Conservation (phyloP, 225 moss, liverwort and hornwort species). For the Anthoceros angustus region DNA sequence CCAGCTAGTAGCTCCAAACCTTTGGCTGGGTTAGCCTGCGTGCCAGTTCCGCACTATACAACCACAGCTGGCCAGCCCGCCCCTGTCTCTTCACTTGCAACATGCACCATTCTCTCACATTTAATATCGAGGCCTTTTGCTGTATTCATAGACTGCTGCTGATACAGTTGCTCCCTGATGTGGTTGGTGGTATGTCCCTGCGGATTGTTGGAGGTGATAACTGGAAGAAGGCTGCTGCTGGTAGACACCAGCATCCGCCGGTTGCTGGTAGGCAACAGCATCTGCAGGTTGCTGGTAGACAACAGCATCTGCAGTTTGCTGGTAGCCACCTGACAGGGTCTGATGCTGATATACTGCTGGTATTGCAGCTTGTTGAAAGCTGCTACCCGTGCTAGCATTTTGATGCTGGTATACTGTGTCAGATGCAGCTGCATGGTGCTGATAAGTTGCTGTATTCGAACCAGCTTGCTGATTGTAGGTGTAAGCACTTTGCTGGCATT, state of each 20-base stretch:
- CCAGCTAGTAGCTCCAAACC: conserved; percentile 19
- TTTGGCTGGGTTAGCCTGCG: conserved; percentile 9
- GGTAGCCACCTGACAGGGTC: conserved; percentile 4
- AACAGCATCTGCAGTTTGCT: conserved; percentile 12
- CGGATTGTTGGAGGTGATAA: not conserved
- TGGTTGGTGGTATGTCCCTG: conserved; percentile 19
- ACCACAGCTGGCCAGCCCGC: conserved; percentile 4
- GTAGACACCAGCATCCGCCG: conserved; percentile 17
- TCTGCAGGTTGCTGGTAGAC: conserved; percentile 14
- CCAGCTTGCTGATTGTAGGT: conserved; percentile 12
- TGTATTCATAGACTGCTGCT: conserved; percentile 20
- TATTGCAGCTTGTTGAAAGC: not conserved
- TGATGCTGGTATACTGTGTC: not conserved
- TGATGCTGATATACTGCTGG: not conserved
- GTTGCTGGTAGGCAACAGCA: conserved; percentile 10
- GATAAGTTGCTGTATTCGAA: conserved; percentile 15
- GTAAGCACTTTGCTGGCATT: conserved; percentile 11
- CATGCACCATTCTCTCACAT: not conserved
- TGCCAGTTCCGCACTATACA: conserved; percentile 11
- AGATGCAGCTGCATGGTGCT: conserved; percentile 16
- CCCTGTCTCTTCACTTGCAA: too few species aligned
- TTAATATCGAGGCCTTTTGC: conserved; percentile 26
- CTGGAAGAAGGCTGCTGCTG: conserved; percentile 13
- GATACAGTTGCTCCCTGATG: conserved; percentile 13
- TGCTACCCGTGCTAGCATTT: not conserved